Evolutionary conservation across 2,329 filamentous ascomycete genomes (phyloP), one percentile per base, ranked within the genome.

Genomic region (Polychaeton citri): DNA sequence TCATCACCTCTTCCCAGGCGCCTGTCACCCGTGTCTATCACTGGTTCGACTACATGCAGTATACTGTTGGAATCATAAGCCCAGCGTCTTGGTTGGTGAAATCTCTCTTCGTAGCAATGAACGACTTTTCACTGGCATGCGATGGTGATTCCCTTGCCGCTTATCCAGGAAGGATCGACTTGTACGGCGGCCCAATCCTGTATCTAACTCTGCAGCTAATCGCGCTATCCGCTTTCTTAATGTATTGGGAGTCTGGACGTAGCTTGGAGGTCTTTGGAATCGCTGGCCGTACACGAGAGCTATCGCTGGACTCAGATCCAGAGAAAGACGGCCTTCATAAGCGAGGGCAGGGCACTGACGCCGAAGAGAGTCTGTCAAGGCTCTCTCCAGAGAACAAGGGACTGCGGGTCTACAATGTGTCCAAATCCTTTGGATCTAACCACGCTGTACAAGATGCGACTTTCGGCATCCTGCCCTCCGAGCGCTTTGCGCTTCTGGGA

Each of bases 401-500:
- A 5, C 71, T 94, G 15, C 72, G 78, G 16, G 80, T 88, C 6
- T 58, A 81, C 30, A 74, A 88, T 53, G 61, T 93, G 3, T 83
- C 77, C n/a, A 94, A 93, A 56, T 68, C 71, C 0, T 93, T 92
- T 47, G 72, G 74, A 12, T 70, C 68, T 42, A 76, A 79, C 46
- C 74, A 75, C 1, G 85, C 82, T 4, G 83, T 93, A 16, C 79
- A 92, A 47, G 81, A 93, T 49, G 73, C 92, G 32, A 84, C 79
- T 1, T 93, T 94, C 48, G 78, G 79, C n/a, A 77, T 93, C 33
- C 69, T 72, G 19, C 74, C 73, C 30, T 79, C 81, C 33, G 80
- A 93, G 52, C 81, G 90, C 2, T 92, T 90, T 59, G 85, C 85
- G 0, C 68, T 94, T 0, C 69, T 94, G 2, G 86, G 86, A 0